Conservation (phyloP, 2,329 filamentous ascomycete species). For the Alternaria infectoria region DNA sequence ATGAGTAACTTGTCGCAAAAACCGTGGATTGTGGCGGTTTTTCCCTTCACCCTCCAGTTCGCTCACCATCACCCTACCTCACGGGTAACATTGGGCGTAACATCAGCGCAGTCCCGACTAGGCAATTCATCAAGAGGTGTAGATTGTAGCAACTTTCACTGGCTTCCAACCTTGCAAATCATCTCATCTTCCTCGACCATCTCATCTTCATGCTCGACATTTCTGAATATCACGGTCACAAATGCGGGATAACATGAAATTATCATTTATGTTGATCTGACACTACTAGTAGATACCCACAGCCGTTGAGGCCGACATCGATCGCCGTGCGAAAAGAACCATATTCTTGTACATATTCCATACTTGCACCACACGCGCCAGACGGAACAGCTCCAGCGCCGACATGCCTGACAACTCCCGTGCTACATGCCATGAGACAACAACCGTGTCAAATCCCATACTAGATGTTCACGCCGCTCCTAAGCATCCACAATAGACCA, state of each 20-base stretch:
- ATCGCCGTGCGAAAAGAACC: background rate
- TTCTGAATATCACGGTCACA: background rate
- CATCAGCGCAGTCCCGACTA: too few species aligned
- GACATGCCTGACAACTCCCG: background rate
- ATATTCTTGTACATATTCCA: background rate
- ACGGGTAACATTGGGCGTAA: too few species aligned
- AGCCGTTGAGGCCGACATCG: background rate
- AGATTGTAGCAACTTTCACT: background rate
- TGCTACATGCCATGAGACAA: background rate
- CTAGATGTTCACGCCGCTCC: background rate
- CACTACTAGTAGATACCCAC: background rate
- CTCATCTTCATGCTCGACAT: background rate
- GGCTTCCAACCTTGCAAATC: background rate
- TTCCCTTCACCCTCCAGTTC: background rate
- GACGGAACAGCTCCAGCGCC: background rate
- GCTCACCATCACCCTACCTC: background rate
- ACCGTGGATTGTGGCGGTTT: background rate
- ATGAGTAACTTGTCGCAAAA: background rate
- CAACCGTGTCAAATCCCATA: background rate
- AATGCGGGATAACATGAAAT: background rate
- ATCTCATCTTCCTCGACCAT: background rate
- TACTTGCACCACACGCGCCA: background rate
- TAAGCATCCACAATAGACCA: constrained; percentile 14
- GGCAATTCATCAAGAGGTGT: background rate
- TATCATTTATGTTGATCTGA: background rate